Base-by-base conservation (phyloP, 192 early-diverging fungal genomes). In the Entrophospora sp. region DNA sequence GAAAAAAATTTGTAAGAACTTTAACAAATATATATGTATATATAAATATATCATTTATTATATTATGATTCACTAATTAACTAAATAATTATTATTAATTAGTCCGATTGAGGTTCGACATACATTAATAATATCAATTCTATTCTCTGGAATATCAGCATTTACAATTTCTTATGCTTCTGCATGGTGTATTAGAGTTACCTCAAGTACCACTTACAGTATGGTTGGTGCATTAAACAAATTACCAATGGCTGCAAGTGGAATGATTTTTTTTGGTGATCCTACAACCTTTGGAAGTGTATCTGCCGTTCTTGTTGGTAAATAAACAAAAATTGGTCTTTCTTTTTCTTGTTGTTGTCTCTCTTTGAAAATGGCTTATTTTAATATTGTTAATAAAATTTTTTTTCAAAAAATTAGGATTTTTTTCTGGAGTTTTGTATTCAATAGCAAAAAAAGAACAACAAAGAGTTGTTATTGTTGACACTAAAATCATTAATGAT, bases 161-260 rank as follows among this genome's bases (percentile, higher is more conserved):
- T 98, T 98, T 81, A 86, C 82, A 36, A 98, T 98, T 70, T 90
- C 88, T 1, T 98, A 91, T 69, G 70, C 81, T 4, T 84, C 85
- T 70, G 86, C 88, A 64, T 92, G 89, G 89, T 91, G 90, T 68
- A 82, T 91, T 22, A 80, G 90, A 38, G 81, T 87, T 13, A 80
- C 88, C 12, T 85, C 80, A 4, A 88, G 87, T 16, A 92, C 91
- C 25, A 92, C 91, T 0, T 92, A 90, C 71, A 87, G 85, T n/a
- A 99, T 99, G 96, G 94, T 94, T 28, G 96, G 96, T 12, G 94
- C 96, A 10, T 86, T 99, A 45, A 99, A 99, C 77, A 99, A 99
- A 71, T 77, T 99, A 32, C 96, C 96, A 14, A 92, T 99, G 62
- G 91, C 94, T 4, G 77, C 96, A 30, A 89, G 89, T 62, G 94